These are phyloP conservation scores for Trifolium dubium DNA, from an alignment of 306 rosid species.

Conservation along the genomic window DNA sequence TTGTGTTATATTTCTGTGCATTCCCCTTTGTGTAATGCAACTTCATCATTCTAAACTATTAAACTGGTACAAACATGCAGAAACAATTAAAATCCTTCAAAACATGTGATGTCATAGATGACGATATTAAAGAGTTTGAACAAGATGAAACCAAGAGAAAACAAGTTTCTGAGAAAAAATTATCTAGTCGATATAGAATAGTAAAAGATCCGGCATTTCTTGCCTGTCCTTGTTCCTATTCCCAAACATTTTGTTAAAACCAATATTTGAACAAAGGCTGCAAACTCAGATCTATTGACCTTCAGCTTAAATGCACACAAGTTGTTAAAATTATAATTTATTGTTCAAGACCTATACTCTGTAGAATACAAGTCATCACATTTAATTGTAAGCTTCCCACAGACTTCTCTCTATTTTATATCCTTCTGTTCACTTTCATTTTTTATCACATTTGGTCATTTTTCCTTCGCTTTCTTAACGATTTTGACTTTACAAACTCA, in stretches of 20 bases:
- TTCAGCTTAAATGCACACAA: conserved; percentile 8
- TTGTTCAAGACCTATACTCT: not conserved
- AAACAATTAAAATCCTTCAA: conserved; percentile 13
- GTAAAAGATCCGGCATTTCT: conserved; percentile 9
- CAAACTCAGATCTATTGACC: not conserved
- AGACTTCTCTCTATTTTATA: conserved; percentile 16
- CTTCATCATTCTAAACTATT: conserved; percentile 3
- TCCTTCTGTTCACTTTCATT: conserved; percentile 1
- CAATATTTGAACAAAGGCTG: conserved; percentile 8
- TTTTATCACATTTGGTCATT: conserved; percentile 17
- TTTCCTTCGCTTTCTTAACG: conserved; percentile 6
- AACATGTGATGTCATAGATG: not conserved
- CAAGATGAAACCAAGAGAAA: not conserved
- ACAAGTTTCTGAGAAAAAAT: not conserved
- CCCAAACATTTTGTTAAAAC: conserved; percentile 20
- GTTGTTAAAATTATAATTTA: conserved; percentile 29
- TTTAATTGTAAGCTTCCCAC: not conserved
- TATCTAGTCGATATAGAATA: not conserved
- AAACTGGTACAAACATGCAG: not conserved
- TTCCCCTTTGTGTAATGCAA: not conserved
- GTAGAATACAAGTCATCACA: not conserved
- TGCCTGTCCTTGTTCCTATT: conserved; percentile 18
- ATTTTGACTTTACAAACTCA: conserved; percentile 17
- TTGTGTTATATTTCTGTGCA: not conserved
- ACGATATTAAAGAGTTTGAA: not conserved